Evolutionary conservation across 495 filamentous ascomycete genomes (phyloP).

Genomic region (Talaromyces ruber): DNA sequence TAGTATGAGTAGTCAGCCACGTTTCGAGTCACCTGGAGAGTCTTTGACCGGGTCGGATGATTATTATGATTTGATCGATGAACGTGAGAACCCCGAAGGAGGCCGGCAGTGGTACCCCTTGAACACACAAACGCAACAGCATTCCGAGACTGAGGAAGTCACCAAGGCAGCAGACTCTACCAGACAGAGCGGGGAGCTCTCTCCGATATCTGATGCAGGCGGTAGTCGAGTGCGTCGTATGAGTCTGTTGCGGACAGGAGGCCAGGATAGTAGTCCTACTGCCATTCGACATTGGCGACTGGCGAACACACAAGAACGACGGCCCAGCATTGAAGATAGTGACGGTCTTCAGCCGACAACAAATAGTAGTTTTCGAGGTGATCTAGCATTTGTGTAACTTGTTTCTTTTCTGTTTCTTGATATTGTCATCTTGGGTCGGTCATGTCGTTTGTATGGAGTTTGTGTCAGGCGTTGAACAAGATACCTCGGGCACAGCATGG

Average conservation of each 20-base stretch:
- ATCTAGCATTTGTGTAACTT: conserved; percentile 24
- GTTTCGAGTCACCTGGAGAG: conserved; percentile 13
- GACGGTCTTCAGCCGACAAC: neutral
- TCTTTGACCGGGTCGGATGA: conserved; percentile 5
- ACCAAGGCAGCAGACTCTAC: neutral
- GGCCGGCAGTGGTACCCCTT: conserved; percentile 6
- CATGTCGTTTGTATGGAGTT: neutral
- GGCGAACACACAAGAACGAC: neutral
- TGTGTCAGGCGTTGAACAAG: neutral
- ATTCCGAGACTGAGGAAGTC: neutral
- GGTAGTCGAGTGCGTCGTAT: conserved; percentile 4
- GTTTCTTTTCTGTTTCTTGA: conserved; percentile 1
- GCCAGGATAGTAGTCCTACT: conserved; percentile 5
- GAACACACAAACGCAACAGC: neutral
- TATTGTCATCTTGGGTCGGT: neutral
- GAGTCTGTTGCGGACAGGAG: conserved; percentile 5
- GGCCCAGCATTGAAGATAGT: conserved; percentile 4
- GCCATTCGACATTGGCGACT: conserved; percentile 4
- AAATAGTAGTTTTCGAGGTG: conserved; percentile 12
- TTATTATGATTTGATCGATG: conserved; percentile 6
- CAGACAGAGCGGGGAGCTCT: neutral
- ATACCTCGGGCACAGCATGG: neutral
- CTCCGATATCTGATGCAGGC: neutral
- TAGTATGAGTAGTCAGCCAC: conserved; percentile 22
- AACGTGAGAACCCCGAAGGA: conserved; percentile 1